A percentile compares a stretch with the other conserved stretches of the same genome.
Evolutionary conservation across 2,329 filamentous ascomycete species (phyloP).

Genomic region (Epichloe typhina): DNA sequence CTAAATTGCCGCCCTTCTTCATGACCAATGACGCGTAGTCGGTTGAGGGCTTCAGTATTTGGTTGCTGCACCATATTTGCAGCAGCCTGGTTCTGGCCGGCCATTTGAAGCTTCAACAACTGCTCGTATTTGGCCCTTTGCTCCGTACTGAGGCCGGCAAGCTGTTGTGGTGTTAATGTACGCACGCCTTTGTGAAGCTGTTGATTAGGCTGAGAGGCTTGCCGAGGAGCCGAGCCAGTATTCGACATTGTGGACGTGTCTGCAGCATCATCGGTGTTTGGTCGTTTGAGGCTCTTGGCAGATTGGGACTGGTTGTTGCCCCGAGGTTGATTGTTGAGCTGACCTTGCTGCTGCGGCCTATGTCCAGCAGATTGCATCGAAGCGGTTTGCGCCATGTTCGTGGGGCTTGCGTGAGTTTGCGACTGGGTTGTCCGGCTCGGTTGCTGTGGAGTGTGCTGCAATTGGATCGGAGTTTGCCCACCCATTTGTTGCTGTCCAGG

Average conservation of each 20-base stretch:
- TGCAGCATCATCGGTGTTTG: slow-evolving; percentile 31
- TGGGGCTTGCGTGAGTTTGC: slow-evolving; percentile 22
- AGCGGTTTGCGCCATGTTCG: slow-evolving; percentile 31
- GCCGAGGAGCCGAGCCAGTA: slow-evolving; percentile 9
- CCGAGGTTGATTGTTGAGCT: slow-evolving; percentile 13
- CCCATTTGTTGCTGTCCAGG: slow-evolving; percentile 10
- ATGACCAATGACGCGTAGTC: slow-evolving; percentile 22
- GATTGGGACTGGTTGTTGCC: slow-evolving; percentile 13
- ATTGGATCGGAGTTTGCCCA: slow-evolving; percentile 9
- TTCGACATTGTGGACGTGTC: slow-evolving; percentile 16
- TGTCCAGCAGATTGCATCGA: slow-evolving; percentile 17
- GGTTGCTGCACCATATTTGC: slow-evolving; percentile 9
- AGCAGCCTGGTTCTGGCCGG: slow-evolving; percentile 10
- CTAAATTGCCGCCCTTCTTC: slow-evolving; percentile 28
- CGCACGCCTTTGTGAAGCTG: slow-evolving; percentile 11
- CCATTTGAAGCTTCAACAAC: slow-evolving; percentile 17
- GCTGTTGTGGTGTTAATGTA: slow-evolving; percentile 17
- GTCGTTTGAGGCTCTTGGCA: slow-evolving; percentile 36
- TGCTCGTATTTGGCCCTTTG: slow-evolving; percentile 32
- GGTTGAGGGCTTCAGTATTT: slow-evolving; percentile 14
- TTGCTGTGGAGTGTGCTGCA: slow-evolving; percentile 42
- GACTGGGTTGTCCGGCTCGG: slow-evolving; percentile 23
- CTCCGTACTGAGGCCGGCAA: slow-evolving; percentile 30
- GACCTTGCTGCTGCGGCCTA: slow-evolving; percentile 17
- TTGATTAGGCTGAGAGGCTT: slow-evolving; percentile 14